phyloP scores from a whole-genome alignment of 163 green algal species.

The Volvox carteri region DNA sequence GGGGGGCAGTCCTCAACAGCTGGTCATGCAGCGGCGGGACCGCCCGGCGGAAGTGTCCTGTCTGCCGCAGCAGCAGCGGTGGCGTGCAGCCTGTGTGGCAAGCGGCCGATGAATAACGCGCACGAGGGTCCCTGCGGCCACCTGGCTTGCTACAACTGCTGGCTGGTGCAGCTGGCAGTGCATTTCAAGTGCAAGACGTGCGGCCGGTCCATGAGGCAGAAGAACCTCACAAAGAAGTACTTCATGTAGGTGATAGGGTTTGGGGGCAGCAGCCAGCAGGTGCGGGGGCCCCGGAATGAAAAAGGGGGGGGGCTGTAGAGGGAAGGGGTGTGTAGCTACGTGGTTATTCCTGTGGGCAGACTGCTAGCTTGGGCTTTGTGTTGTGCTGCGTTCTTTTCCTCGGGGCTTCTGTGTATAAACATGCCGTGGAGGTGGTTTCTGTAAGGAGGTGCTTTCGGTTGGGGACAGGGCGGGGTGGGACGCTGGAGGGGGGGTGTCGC shows the following conservation, averaged over 20 bases:
- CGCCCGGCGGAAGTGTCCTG: constrained; percentile 7
- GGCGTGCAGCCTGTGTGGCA: constrained; percentile 60
- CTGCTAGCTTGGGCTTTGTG: no score
- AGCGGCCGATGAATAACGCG: constrained; percentile 60
- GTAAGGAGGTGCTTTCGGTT: no score
- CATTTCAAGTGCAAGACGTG: constrained; percentile 63
- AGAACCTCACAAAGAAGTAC: constrained; percentile 63
- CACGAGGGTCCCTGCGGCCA: constrained; percentile 68
- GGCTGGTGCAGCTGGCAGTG: constrained; percentile 59
- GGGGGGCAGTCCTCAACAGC: background rate
- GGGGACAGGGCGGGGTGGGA: no score
- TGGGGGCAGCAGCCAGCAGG: background rate
- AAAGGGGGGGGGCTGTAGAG: no score
- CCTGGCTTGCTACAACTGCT: constrained; percentile 71
- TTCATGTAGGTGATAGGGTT: constrained; percentile 38
- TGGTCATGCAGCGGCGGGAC: background rate
- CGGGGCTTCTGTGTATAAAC: no score
- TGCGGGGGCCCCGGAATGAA: no score
- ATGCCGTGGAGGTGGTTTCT: no score
- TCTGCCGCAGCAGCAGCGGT: constrained; percentile 13
- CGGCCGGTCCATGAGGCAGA: constrained; percentile 55
- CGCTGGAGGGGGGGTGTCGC: no score
- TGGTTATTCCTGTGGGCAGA: no score
- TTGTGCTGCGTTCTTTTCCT: no score
- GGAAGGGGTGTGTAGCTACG: no score